These are phyloP conservation scores for Domatiomyces globalis DNA, from an alignment of 2,329 filamentous ascomycete species.

Conservation along the genomic window DNA sequence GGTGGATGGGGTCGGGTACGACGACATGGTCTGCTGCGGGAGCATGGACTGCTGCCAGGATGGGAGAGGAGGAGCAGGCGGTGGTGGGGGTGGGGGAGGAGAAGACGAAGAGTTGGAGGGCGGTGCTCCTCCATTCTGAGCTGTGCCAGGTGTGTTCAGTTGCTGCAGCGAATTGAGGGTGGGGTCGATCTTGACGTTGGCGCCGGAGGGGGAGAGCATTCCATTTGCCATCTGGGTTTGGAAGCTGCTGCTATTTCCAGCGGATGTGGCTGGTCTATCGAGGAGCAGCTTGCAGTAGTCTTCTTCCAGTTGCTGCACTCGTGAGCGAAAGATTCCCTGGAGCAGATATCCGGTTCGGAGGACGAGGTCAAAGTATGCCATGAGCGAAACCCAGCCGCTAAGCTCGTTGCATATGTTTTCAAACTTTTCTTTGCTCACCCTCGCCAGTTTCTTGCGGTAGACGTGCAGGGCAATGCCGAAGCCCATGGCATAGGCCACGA, in stretches of 20 bases:
- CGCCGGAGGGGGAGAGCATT: not conserved
- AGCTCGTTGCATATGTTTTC: constrained; percentile 18
- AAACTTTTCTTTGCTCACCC: constrained; percentile 15
- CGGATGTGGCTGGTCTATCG: constrained; percentile 3
- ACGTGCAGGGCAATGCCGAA: constrained; percentile 17
- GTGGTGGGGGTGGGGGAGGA: not conserved
- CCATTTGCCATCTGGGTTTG: not conserved
- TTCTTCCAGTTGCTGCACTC: constrained; percentile 14
- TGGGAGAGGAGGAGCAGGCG: not conserved
- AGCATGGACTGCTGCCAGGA: not conserved
- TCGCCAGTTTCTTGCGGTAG: constrained; percentile 9
- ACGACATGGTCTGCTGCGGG: not conserved
- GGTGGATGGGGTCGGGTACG: not conserved
- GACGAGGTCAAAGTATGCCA: constrained; percentile 12
- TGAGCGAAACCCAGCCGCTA: constrained; percentile 14
- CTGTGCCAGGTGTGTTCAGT: not conserved
- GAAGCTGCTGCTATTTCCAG: not conserved
- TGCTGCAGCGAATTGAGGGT: not conserved
- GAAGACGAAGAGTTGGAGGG: not conserved
- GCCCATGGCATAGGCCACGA: constrained; percentile 14
- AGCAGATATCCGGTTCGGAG: constrained; percentile 9
- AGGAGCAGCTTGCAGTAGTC: constrained; percentile 11
- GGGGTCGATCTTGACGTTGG: not conserved
- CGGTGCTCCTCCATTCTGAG: not conserved
- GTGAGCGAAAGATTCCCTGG: constrained; percentile 13